Base-by-base conservation (phyloP, 306 rosid genomes). In the Castanea mollissima region DNA sequence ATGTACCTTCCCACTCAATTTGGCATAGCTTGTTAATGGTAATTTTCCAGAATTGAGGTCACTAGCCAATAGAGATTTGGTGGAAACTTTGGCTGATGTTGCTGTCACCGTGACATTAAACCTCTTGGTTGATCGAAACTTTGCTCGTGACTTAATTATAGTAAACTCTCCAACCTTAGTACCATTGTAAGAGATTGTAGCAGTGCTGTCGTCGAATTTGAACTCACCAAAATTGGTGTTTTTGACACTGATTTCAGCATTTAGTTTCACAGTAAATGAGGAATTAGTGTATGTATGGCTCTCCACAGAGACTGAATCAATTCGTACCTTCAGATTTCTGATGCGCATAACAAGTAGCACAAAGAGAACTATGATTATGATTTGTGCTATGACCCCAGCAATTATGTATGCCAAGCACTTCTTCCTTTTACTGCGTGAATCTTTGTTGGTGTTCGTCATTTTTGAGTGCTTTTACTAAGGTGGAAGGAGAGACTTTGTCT, bases 1-100 rank as follows among this genome's bases (percentile, higher is more conserved):
- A 57, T 81, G 81, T 5, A 85, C 80, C 80, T 81, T 85, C 19
- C 88, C 85, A 1, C 52, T 68, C 81, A 85, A 71, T 62, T 81
- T 78, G 49, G 85, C 83, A 67, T 44, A 69, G 18, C 81, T 85
- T 19, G 38, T 75, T 56, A 85, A 57, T 41, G 72, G 79, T 67
- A 85, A 52, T 7, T 34, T 78, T 73, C 84, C 84, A 16, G 81
- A 63, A 0, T 35, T 64, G 19, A 81, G 35, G 41, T 85, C 88
- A 44, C 78, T 78, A 3, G 32, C 41, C 83, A 83, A 75, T 49
- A 34, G 55, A 49, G 83, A 69, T 25, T 74, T n/a, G 41, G 76
- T 18, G 7, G 81, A 62, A 15, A 49, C 54, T 69, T 74, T 74
- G 73, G 41, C 15, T 11, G 88, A 81, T 51, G 25, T 60, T 55